phyloP scores from a whole-genome alignment of 2,329 filamentous ascomycete species.

The Rasamsonia emersonii region DNA sequence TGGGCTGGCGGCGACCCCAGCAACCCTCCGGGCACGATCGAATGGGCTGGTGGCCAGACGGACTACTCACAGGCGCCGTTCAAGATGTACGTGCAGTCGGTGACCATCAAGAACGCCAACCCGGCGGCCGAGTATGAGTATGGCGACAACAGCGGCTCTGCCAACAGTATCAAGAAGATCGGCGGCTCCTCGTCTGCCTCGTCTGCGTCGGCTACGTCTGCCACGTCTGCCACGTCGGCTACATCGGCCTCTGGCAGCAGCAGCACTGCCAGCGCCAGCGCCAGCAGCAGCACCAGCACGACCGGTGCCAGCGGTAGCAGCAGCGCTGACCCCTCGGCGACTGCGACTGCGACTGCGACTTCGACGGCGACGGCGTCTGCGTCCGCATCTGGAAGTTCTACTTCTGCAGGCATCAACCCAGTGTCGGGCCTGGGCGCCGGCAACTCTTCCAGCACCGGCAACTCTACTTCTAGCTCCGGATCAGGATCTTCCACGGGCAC shows the following conservation, averaged over 20 bases:
- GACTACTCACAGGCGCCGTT: constrained; percentile 60
- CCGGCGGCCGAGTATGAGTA: constrained; percentile 58
- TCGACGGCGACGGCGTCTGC: not conserved
- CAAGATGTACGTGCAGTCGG: constrained; percentile 63
- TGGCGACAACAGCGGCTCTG: constrained; percentile 52
- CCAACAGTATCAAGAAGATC: constrained; percentile 51
- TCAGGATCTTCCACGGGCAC: no score
- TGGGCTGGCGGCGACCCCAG: constrained; percentile 55
- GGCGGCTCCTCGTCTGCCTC: not conserved
- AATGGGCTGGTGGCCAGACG: constrained; percentile 63
- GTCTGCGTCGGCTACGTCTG: not conserved
- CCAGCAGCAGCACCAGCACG: not conserved
- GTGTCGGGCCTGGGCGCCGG: no score
- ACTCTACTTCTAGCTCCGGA: no score
- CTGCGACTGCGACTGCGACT: not conserved
- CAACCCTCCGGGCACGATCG: constrained; percentile 43
- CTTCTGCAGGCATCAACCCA: no score
- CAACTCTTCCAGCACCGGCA: no score
- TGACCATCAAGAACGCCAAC: constrained; percentile 48
- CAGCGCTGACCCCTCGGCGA: not conserved
- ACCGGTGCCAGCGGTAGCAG: not conserved
- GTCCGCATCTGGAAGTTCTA: not conserved
- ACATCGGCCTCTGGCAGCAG: not conserved
- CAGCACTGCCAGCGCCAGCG: not conserved
- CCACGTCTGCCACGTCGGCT: not conserved